Evolutionary conservation across 2,329 filamentous ascomycete species (phyloP).

Genomic region (Taxawa tesnikishii): DNA sequence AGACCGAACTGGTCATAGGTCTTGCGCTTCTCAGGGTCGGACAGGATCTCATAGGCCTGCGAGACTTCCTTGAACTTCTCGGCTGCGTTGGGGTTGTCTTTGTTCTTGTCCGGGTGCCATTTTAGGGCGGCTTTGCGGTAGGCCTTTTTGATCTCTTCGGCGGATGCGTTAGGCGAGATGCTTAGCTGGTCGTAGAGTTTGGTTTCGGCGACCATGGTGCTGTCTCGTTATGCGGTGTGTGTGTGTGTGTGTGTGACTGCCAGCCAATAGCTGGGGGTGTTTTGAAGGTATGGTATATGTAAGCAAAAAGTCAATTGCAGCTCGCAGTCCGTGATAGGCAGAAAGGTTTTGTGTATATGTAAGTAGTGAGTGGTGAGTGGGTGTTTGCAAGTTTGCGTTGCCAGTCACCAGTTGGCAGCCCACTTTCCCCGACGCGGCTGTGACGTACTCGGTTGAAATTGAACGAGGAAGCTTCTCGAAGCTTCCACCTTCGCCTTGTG

Average conservation of each 20-base stretch:
- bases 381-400: too few relatives aligned
- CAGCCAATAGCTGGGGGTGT: too few relatives aligned
- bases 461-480: too few relatives aligned
- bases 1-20: constrained; percentile 91
- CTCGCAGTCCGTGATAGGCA: too few relatives aligned
- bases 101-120: constrained; percentile 96
- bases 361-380: too few relatives aligned
- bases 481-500: too few relatives aligned
- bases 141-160: constrained; percentile 95
- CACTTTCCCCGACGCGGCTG: too few relatives aligned
- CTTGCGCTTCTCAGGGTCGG: constrained; percentile 92
- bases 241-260: background rate
- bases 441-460: too few relatives aligned
- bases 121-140: constrained; percentile 75
- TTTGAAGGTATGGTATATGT: too few relatives aligned
- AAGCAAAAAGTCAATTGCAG: too few relatives aligned
- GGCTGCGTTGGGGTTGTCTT: constrained; percentile 68
- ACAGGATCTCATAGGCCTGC: constrained; percentile 95
- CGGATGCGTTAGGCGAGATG: constrained; percentile 65
- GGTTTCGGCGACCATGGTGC: constrained; percentile 86
- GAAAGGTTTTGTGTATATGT: too few relatives aligned
- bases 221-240: constrained; percentile 13
- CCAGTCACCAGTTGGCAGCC: too few relatives aligned
- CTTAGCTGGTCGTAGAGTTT: constrained; percentile 85
- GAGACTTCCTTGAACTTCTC: constrained; percentile 98